Evolutionary conservation across 306 rosid species (phyloP), one percentile per base, ranked within the genome.

Genomic region (Cucurbita ficifolia): DNA sequence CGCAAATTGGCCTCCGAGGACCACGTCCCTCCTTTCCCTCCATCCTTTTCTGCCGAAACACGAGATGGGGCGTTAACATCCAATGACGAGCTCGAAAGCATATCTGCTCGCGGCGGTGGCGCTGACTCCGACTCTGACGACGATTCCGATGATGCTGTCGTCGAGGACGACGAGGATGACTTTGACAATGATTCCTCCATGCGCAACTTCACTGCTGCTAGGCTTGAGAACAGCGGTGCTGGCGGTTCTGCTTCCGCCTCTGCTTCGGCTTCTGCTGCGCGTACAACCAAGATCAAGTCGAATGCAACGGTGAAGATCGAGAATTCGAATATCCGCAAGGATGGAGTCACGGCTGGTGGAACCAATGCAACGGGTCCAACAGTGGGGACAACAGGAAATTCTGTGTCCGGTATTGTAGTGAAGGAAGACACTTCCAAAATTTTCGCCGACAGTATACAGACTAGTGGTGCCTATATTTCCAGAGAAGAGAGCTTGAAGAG

Each of bases 41-140:
- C 96, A 50, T 93, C 97, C 5, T 94, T 97, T 50, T 88, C 97
- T 42, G 92, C 97, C 24, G 97, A 94, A 80, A 89, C 96, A 0
- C 94, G 97, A 60, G 97, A 94, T 79, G 99, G 96, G 48, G 92
- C 97, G 0, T 69, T 93, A 67, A 93, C 98, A 18, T 85, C 97
- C 74, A 94, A 89, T 45, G 99, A 94, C 76, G 97, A 91, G 71
- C 96, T 94, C 61, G 96, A 91, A 83, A 94, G 99, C 87, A 95
- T 95, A 43, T 95, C 99, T 17, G 96, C 91, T 22, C 88, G 96
- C 2, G 92, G 97, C 6, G 88, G 88, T 6, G 97, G 87, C 46
- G 88, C 87, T 22, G 96, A 83, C 14, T 81, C 83, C 62, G 85
- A 91, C 61, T 90, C 96, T 61, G 74, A 70, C 59, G 74, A 70